Evolutionary conservation across 305 asterid species (phyloP), one percentile per base, ranked within the genome.

Genomic region (Monarda citriodora): DNA sequence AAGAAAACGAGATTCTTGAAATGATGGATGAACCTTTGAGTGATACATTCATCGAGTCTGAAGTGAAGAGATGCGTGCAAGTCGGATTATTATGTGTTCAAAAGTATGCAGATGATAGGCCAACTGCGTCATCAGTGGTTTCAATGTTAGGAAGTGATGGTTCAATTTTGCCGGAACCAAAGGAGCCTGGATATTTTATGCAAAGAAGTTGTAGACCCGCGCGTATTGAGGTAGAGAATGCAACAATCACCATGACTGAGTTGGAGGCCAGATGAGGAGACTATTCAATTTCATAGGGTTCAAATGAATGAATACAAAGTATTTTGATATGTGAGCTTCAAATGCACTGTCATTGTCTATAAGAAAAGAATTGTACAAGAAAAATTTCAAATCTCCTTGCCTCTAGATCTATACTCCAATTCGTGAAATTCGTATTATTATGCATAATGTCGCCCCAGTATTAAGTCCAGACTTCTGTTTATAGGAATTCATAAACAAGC

Each of bases 71-170:
- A 65, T 74, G 77, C 13, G 42, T 70, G 16, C 66, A 70, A 0
- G 73, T 77, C 29, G 80, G 68, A 6, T 68, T 77, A 12, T 62
- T 78, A 25, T 78, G 84, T 13, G 78, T 74, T 52, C 80, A 74
- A 46, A 61, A 61, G 51, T 21, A 18, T 8, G 44, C 76, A 13
- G 59, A 48, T 17, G 67, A 71, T 22, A 61, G 80, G 60, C 83
- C 83, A 47, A 56, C 8, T n/a, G 67, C 60, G 72, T 36, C 72
- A 17, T 60, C 77, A 13, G 72, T 77, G 40, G 57, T 74, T 38
- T 67, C 62, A 36, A 69, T 70, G 82, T 68, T 77, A 1, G 65
- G 74, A 53, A 62, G 26, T n/a, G 72, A 73, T 49, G 68, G 49
- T 22, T 52, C 42, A 13, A 11, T 47, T 31, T 34, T 70, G 61